phyloP scores from a whole-genome alignment of 352 stramenopile genomes.

The Pythium aphanidermatum region DNA sequence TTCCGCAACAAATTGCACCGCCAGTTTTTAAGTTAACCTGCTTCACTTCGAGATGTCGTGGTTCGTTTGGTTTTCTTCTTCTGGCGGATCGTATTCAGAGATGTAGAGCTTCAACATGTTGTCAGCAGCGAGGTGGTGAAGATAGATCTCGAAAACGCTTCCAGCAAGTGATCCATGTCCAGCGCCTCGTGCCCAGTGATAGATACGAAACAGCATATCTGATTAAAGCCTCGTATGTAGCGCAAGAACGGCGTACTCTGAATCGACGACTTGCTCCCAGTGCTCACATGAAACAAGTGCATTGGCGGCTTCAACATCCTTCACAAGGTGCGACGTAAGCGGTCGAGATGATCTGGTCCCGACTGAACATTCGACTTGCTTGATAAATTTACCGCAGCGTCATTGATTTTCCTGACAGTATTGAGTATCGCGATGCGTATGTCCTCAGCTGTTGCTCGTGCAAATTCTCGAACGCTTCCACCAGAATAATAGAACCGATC shows the following conservation, averaged over 20 bases:
- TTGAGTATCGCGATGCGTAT: background rate
- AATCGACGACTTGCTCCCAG: conserved; percentile 5
- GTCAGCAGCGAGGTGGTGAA: conserved; percentile 5
- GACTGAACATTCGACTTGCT: too few relatives aligned
- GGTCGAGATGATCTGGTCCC: too few relatives aligned
- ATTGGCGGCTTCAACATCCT: background rate
- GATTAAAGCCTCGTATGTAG: background rate
- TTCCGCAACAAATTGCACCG: conserved; percentile 1
- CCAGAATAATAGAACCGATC: conserved; percentile 12
- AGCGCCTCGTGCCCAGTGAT: background rate
- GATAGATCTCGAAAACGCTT: background rate
- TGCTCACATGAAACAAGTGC: background rate
- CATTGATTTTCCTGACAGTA: background rate
- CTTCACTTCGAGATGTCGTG: too few relatives aligned
- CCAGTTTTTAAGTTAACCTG: too few relatives aligned
- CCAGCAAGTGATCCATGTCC: conserved; percentile 2
- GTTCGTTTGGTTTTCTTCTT: too few relatives aligned
- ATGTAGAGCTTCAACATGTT: conserved; percentile 14
- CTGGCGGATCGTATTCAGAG: conserved; percentile 11
- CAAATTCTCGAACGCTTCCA: conserved; percentile 12
- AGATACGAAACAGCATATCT: background rate
- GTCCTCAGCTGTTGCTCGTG: background rate
- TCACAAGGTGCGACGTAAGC: too few relatives aligned
- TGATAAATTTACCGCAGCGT: background rate
- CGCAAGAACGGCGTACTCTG: conserved; percentile 1